These are phyloP conservation scores for Coffea humblotiana DNA, from an alignment of 305 asterid genomes.

Conservation along the genomic window DNA sequence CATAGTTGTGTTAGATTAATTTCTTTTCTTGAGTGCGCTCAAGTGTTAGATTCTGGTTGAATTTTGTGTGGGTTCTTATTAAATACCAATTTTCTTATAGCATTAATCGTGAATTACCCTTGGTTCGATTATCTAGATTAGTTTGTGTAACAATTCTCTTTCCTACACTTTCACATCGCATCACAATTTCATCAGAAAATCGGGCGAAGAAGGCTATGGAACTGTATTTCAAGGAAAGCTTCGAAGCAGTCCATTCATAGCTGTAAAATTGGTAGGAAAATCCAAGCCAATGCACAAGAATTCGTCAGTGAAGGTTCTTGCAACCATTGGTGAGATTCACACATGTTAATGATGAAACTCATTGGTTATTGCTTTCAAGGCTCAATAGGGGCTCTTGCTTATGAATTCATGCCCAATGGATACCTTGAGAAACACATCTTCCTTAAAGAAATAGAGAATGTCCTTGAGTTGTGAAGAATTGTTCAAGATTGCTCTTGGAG, in stretches of 20 bases:
- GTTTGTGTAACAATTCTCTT: no score
- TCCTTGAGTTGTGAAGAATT: slow-evolving; percentile 10
- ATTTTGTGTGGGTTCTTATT: no score
- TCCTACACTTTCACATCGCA: no score
- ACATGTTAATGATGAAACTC: slow-evolving; percentile 13
- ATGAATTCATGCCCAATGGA: slow-evolving; percentile 16
- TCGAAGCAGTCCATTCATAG: slow-evolving; percentile 1
- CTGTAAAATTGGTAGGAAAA: slow-evolving; percentile 10
- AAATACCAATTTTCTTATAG: no score
- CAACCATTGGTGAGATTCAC: slow-evolving; percentile 16
- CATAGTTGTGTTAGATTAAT: no score
- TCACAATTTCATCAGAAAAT: not conserved
- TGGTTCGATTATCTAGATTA: no score
- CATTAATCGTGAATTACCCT: no score
- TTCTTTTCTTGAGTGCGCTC: no score
- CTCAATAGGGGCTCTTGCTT: slow-evolving; percentile 3
- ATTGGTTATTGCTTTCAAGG: slow-evolving; percentile 11
- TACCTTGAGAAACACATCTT: slow-evolving; percentile 13
- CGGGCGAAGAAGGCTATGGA: slow-evolving; percentile 13
- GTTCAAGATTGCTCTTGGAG: slow-evolving; percentile 4
- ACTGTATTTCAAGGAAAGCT: slow-evolving; percentile 16
- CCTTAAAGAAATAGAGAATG: not conserved
- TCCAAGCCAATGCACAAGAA: slow-evolving; percentile 7
- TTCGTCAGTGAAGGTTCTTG: slow-evolving; percentile 10
- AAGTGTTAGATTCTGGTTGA: no score